Conservation (phyloP, 73 alveolate species). For the Stentor coeruleus region DNA sequence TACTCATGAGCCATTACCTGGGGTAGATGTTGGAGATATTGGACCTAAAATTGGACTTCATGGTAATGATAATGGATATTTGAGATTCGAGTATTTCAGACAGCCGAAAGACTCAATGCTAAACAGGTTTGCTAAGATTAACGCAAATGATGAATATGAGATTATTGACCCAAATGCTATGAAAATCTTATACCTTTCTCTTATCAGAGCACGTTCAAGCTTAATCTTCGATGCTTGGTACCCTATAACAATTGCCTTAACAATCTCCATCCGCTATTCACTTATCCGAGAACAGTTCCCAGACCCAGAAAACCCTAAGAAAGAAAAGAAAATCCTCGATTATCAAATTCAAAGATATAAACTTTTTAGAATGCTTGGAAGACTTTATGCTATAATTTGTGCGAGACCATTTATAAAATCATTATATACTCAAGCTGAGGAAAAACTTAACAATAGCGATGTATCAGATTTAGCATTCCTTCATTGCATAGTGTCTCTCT, state of each 20-base stretch:
- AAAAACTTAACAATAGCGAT: slow-evolving; percentile 4
- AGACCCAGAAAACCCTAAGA: slow-evolving; percentile 22
- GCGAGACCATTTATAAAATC: not conserved
- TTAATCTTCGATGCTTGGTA: slow-evolving; percentile 9
- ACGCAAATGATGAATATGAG: slow-evolving; percentile 55
- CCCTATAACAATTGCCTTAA: slow-evolving; percentile 44
- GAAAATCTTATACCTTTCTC: slow-evolving; percentile 6
- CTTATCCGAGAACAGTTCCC: slow-evolving; percentile 25
- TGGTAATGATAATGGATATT: slow-evolving; percentile 86
- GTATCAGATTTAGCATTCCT: not conserved
- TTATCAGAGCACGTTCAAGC: not conserved
- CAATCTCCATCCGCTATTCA: slow-evolving; percentile 65
- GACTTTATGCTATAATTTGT: not conserved
- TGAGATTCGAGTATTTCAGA: slow-evolving; percentile 66
- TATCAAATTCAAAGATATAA: slow-evolving; percentile 3
- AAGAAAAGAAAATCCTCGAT: slow-evolving; percentile 3
- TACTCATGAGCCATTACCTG: slow-evolving; percentile 70
- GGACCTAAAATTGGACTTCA: slow-evolving; percentile 89
- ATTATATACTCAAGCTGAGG: not conserved
- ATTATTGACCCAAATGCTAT: slow-evolving; percentile 29
- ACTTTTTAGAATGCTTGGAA: not conserved
- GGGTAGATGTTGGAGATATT: slow-evolving; percentile 84
- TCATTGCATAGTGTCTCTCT: not conserved
- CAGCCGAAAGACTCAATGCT: slow-evolving; percentile 83
- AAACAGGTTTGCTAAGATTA: slow-evolving; percentile 69